phyloP scores from a whole-genome alignment of 2,329 filamentous ascomycete genomes.

The Anthostomella pinea region DNA sequence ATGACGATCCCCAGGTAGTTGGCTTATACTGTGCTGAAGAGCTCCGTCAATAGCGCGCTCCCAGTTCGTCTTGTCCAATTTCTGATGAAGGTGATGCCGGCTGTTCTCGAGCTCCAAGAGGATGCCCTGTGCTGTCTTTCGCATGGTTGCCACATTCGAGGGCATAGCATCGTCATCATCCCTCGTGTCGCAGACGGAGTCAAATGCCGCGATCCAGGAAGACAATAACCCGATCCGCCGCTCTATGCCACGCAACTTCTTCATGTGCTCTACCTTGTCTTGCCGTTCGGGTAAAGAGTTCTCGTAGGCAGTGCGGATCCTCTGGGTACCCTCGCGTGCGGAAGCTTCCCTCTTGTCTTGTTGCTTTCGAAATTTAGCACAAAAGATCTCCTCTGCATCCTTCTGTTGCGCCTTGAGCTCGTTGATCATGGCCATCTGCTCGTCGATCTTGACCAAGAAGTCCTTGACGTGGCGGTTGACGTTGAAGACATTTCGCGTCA shows the following conservation, averaged over 20 bases:
- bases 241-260: slow-evolving; percentile 78
- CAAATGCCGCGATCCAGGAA: slow-evolving; percentile 90
- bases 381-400: slow-evolving; percentile 77
- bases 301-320: slow-evolving; percentile 81
- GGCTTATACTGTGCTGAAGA: slow-evolving; percentile 77
- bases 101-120: slow-evolving; percentile 86
- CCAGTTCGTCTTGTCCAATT: slow-evolving; percentile 78
- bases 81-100: slow-evolving; percentile 85
- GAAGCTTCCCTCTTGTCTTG: slow-evolving; percentile 77
- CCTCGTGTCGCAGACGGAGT: slow-evolving; percentile 70
- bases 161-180: slow-evolving; percentile 68
- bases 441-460: slow-evolving; percentile 98
- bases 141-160: slow-evolving; percentile 67
- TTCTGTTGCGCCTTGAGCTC: slow-evolving; percentile 92
- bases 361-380: slow-evolving; percentile 87
- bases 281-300: slow-evolving; percentile 73
- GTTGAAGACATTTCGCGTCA: slow-evolving; percentile 98
- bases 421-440: slow-evolving; percentile 96
- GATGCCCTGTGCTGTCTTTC: slow-evolving; percentile 86
- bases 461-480: slow-evolving; percentile 99
- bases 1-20: slow-evolving; percentile 68
- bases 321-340: slow-evolving; percentile 72
- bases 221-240: slow-evolving; percentile 82
- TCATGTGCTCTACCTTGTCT: slow-evolving; percentile 76
- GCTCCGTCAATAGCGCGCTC: slow-evolving; percentile 84